Evolutionary conservation across 2,329 filamentous ascomycete species (phyloP).

Genomic region (Ascomycota sp.): DNA sequence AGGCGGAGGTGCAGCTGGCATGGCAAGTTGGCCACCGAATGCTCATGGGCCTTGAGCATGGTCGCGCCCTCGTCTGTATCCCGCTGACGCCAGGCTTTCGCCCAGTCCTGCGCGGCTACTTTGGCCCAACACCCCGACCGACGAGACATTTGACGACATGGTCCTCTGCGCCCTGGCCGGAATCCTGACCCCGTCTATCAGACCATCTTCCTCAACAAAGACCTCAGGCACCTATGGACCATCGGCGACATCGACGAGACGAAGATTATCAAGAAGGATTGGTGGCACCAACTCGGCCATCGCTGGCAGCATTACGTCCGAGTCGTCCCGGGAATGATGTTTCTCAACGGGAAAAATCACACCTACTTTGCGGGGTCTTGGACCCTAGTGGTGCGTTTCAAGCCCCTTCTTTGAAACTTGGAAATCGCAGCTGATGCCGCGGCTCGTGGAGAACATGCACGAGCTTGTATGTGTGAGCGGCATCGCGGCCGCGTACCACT

Average conservation of each 20-base stretch:
- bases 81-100: background rate
- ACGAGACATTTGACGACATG: conserved; percentile 42
- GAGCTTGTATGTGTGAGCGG: conserved; percentile 52
- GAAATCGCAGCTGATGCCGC: background rate
- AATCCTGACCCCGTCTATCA: conserved; percentile 45
- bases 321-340: conserved; percentile 52
- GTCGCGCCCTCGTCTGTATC: background rate
- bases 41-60: background rate
- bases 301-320: conserved; percentile 41
- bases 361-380: conserved; percentile 46
- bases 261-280: conserved; percentile 42
- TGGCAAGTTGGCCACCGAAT: conserved; percentile 15
- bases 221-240: conserved; percentile 34
- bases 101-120: conserved; percentile 42
- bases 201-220: conserved; percentile 43
- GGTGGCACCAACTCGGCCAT: conserved; percentile 50
- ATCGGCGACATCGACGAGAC: conserved; percentile 34
- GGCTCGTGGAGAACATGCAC: conserved; percentile 34
- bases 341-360: conserved; percentile 42
- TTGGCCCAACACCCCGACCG: conserved; percentile 43
- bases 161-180: conserved; percentile 41
- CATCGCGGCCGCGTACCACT: conserved; percentile 47
- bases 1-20: conserved; percentile 42
- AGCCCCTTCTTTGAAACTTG: background rate
- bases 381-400: conserved; percentile 41